Evolutionary conservation across 257 asterid species (phyloP).

Genomic region (Paraleonurus japonicus): DNA sequence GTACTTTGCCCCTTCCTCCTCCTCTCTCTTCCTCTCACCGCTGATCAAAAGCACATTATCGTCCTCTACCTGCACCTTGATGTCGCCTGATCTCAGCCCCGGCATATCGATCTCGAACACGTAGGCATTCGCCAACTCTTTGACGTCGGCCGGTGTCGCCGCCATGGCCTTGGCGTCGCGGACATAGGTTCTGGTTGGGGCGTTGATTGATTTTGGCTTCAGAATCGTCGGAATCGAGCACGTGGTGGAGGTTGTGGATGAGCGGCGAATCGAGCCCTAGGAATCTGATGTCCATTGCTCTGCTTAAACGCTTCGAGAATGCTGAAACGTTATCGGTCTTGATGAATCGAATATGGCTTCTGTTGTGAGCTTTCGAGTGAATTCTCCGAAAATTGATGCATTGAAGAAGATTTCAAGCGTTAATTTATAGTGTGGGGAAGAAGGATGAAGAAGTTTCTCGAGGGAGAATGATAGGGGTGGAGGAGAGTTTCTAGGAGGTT

Average conservation of each 20-base stretch:
- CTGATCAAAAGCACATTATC: conserved; percentile 36
- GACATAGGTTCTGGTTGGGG: conserved; percentile 41
- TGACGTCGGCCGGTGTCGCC: conserved; percentile 49
- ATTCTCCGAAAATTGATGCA: background rate
- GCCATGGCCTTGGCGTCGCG: conserved; percentile 52
- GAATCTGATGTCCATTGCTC: conserved; percentile 43
- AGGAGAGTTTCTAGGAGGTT: conserved; percentile 22
- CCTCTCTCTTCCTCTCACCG: conserved; percentile 49
- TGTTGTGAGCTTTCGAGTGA: background rate
- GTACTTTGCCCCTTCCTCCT: conserved; percentile 38
- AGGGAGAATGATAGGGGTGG: background rate
- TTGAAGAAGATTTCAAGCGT: background rate
- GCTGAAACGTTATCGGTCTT: background rate
- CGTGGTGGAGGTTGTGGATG: conserved; percentile 35
- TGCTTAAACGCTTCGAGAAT: background rate
- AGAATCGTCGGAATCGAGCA: conserved; percentile 28
- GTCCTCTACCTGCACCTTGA: conserved; percentile 42
- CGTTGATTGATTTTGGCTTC: conserved; percentile 25
- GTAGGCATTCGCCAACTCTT: conserved; percentile 37
- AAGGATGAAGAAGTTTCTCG: conserved; percentile 34
- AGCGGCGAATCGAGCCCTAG: conserved; percentile 45
- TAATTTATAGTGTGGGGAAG: background rate
- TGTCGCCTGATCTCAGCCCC: conserved; percentile 41
- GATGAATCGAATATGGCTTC: background rate
- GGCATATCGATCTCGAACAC: conserved; percentile 50